Conservation (phyloP, 2,329 filamentous ascomycete genomes). For the Alternaria metachromatica region DNA sequence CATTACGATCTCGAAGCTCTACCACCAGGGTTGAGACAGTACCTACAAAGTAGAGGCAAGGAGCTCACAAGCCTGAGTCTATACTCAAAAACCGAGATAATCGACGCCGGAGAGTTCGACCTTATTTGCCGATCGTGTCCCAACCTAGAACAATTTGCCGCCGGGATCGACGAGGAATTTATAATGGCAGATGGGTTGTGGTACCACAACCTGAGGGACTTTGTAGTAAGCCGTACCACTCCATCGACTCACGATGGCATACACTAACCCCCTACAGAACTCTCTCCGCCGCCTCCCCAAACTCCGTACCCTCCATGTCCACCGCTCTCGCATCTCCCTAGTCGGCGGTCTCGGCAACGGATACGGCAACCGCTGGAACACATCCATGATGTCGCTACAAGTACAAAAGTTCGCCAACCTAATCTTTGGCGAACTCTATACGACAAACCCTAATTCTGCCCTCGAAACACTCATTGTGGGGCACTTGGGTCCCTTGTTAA, state of each 20-base stretch:
- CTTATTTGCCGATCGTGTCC: neutral
- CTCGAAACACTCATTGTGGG: neutral
- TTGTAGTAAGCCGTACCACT: neutral
- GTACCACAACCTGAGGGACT: neutral
- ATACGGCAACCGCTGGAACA: neutral
- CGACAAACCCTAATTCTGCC: accelerated
- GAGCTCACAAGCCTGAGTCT: neutral
- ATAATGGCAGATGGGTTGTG: neutral
- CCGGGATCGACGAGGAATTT: neutral
- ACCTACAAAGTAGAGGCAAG: no score
- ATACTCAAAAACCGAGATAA: neutral
- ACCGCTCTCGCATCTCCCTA: neutral
- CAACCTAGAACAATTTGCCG: neutral
- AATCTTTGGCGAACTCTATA: neutral
- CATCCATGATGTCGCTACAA: neutral
- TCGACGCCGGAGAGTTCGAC: neutral
- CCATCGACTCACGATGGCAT: accelerated
- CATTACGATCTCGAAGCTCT: neutral
- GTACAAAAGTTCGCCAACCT: neutral
- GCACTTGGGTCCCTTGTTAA: neutral
- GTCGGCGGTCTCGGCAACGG: neutral
- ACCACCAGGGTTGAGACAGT: neutral
- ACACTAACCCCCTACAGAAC: neutral
- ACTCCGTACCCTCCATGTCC: neutral
- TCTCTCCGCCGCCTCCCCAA: neutral